phyloP scores from a whole-genome alignment of 2,329 filamentous ascomycete genomes.

The Colletotrichum destructivum region DNA sequence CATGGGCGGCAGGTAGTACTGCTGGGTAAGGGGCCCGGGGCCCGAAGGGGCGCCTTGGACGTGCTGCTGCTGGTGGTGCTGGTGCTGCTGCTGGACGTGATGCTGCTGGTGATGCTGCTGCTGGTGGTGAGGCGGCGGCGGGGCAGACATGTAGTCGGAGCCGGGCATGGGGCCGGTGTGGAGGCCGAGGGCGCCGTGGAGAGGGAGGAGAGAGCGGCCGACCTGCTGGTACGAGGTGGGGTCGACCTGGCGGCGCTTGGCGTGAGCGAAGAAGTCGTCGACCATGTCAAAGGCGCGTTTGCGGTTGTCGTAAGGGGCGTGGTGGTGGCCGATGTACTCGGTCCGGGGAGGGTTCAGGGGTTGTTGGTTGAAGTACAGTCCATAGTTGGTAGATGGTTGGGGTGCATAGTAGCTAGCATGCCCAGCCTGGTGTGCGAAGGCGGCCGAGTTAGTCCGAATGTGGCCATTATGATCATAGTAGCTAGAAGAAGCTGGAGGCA shows the following conservation, averaged over 20 bases:
- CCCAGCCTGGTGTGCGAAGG: slow-evolving; percentile 71
- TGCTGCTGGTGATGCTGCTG: slow-evolving; percentile 25
- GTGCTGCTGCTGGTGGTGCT: slow-evolving; percentile 53
- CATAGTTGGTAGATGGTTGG: slow-evolving; percentile 71
- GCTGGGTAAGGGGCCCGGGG: slow-evolving; percentile 76
- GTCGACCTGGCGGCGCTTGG: slow-evolving; percentile 93
- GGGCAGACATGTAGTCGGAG: slow-evolving; percentile 68
- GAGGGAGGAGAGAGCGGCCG: slow-evolving; percentile 86
- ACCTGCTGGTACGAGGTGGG: slow-evolving; percentile 92
- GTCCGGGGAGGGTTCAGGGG: slow-evolving; percentile 66
- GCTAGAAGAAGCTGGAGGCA: slow-evolving; percentile 64
- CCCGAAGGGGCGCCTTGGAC: slow-evolving; percentile 69
- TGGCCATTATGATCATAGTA: slow-evolving; percentile 78
- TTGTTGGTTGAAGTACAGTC: slow-evolving; percentile 84
- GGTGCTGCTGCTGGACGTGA: slow-evolving; percentile 29
- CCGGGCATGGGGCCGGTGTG: slow-evolving; percentile 65
- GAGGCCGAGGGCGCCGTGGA: slow-evolving; percentile 80
- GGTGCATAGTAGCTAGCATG: slow-evolving; percentile 72
- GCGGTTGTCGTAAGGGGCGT: slow-evolving; percentile 74
- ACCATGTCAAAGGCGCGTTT: slow-evolving; percentile 91
- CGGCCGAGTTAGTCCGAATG: slow-evolving; percentile 70
- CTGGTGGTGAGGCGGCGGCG: slow-evolving; percentile 45
- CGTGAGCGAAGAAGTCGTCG: slow-evolving; percentile 93
- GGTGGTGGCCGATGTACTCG: slow-evolving; percentile 76
- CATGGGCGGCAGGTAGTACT: slow-evolving; percentile 91